phyloP scores from a whole-genome alignment of 2,329 filamentous ascomycete species.

The Cytospora piceae region DNA sequence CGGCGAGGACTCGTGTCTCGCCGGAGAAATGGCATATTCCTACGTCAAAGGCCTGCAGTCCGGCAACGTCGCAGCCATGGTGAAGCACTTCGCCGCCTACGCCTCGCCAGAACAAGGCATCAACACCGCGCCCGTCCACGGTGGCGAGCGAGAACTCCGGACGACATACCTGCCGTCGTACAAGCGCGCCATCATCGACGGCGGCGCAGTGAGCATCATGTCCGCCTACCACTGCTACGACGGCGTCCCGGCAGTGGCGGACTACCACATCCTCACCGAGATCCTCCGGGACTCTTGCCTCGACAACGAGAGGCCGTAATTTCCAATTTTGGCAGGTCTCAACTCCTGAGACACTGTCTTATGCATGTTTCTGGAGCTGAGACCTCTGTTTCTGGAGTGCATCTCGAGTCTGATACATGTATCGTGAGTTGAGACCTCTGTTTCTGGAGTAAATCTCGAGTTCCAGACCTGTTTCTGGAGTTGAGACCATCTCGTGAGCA shows the following conservation, averaged over 20 bases:
- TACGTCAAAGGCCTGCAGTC: slow-evolving; percentile 63
- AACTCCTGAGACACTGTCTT: no score
- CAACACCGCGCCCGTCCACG: slow-evolving; percentile 65
- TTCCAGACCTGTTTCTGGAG: no score
- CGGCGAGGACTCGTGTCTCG: slow-evolving; percentile 69
- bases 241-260: slow-evolving; percentile 68
- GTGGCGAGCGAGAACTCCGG: slow-evolving; percentile 57
- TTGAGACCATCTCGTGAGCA: no score
- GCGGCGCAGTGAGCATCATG: slow-evolving; percentile 71
- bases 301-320: no score
- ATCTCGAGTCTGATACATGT: no score
- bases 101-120: slow-evolving; percentile 72
- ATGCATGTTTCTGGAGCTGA: no score
- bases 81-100: slow-evolving; percentile 77
- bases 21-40: slow-evolving; percentile 68
- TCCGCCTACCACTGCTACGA: slow-evolving; percentile 76
- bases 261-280: slow-evolving; percentile 67
- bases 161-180: slow-evolving; percentile 63
- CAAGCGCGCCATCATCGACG: slow-evolving; percentile 72
- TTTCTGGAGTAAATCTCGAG: no score
- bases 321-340: no score
- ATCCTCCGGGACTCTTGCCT: slow-evolving; percentile 71
- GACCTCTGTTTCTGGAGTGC: no score
- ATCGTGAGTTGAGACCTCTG: no score
- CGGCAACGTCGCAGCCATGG: slow-evolving; percentile 68